Conservation (phyloP, 495 filamentous ascomycete genomes). For the Aspergillus mulundensis region DNA sequence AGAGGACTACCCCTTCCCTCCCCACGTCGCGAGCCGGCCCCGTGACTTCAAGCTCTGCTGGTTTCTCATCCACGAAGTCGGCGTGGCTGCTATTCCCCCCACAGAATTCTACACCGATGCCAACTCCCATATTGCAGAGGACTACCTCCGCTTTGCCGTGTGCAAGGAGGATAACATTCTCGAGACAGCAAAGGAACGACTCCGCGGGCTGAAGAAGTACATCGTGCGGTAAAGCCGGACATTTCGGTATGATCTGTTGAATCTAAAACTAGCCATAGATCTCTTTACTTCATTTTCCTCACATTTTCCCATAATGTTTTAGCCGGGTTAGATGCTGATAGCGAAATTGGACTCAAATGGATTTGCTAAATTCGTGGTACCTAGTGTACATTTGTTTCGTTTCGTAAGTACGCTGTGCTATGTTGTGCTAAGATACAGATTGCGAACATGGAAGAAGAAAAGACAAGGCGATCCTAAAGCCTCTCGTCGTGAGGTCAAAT, state of each 20-base stretch:
- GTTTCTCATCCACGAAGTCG: slow-evolving; percentile 95
- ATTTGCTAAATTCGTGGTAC: background rate
- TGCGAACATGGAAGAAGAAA: background rate
- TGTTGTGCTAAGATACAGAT: background rate
- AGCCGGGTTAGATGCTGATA: background rate
- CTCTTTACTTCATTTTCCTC: no score
- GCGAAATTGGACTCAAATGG: background rate
- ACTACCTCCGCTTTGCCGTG: slow-evolving; percentile 92
- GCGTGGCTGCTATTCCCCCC: slow-evolving; percentile 92
- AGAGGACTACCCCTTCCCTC: slow-evolving; percentile 76
- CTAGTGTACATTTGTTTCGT: background rate
- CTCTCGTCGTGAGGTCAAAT: background rate
- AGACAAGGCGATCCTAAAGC: background rate
- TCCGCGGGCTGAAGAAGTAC: slow-evolving; percentile 82
- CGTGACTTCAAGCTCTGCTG: slow-evolving; percentile 91
- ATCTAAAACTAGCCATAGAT: background rate
- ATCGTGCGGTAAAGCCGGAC: slow-evolving; percentile 37
- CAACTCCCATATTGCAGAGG: slow-evolving; percentile 81
- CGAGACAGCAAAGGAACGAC: slow-evolving; percentile 82
- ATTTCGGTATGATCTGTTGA: background rate
- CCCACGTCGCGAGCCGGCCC: slow-evolving; percentile 77
- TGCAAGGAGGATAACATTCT: slow-evolving; percentile 93
- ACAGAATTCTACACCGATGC: slow-evolving; percentile 90
- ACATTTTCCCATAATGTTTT: background rate
- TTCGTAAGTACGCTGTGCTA: background rate